Percentiles rank a stretch among this genome's conserved stretches.
These are phyloP conservation scores for Paraurostyla sp. DNA, from an alignment of 73 alveolate species.

Conservation along the genomic window DNA sequence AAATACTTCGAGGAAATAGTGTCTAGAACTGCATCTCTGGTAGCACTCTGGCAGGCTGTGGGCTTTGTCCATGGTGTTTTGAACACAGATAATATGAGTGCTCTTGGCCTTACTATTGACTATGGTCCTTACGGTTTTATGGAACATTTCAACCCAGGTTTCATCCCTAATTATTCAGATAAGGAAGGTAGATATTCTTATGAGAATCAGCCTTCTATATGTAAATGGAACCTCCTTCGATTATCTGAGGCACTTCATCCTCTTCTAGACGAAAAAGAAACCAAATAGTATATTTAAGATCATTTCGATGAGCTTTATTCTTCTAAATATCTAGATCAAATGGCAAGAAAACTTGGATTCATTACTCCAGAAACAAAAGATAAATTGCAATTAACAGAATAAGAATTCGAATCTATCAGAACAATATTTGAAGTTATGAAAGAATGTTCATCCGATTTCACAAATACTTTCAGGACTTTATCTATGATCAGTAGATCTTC, in stretches of 20 bases:
- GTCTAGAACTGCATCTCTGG: conserved; percentile 82
- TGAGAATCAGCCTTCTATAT: conserved; percentile 79
- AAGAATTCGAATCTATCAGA: conserved; percentile 12
- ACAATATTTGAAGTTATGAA: conserved; percentile 59
- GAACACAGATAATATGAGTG: conserved; percentile 93
- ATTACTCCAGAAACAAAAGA: conserved; percentile 53
- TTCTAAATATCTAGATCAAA: conserved; percentile 16
- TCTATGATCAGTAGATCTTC: conserved; percentile 7
- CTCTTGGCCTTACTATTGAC: conserved; percentile 90
- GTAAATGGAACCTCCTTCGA: conserved; percentile 80
- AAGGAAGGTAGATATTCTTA: conserved; percentile 82
- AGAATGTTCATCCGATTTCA: conserved; percentile 71
- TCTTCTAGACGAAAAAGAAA: conserved; percentile 38
- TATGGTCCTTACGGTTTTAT: conserved; percentile 95
- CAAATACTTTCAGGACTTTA: conserved; percentile 74
- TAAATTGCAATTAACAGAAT: not conserved
- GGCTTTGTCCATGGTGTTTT: conserved; percentile 94
- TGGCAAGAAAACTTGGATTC: conserved; percentile 77
- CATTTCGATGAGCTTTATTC: conserved; percentile 5
- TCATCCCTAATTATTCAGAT: conserved; percentile 83
- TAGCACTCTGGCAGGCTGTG: conserved; percentile 90
- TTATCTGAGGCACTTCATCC: conserved; percentile 74
- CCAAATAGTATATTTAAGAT: conserved; percentile 13
- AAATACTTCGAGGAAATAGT: conserved; percentile 74
- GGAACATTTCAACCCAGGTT: conserved; percentile 77